Evolutionary conservation across 2,329 filamentous ascomycete genomes (phyloP), one percentile per base, ranked within the genome.

Genomic region (Bipolaris oryzae): DNA sequence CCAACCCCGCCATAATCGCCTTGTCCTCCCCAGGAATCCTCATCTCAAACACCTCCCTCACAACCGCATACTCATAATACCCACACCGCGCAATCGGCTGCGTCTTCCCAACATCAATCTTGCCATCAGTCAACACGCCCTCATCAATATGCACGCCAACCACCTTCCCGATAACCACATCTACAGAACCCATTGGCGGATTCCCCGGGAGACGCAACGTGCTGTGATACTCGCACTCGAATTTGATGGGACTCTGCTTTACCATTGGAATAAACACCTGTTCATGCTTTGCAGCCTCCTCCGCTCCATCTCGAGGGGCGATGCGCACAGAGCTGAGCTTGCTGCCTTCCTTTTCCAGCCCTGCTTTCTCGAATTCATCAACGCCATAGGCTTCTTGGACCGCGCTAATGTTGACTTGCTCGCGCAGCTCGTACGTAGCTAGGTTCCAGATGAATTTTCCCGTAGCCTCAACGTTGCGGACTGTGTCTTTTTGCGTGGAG

Each of bases 1-100:
- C 73, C 50, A 75, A 46, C 20, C 72, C 72, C 11, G 57, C 63
- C 42, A 64, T 23, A 11, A 66, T 43, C 47, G 51, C 59, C 37
- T 61, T 61, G 51, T 74, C 66, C 38, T 67, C 73, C 45, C 74
- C 79, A 3, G 81, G 81, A 56, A 82, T 79, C 3, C 76, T 71
- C 85, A 87, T 87, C 46, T 87, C 84, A 72, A 87, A 87, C 1
- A 82, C 81, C 20, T 84, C 79, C 49, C 75, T 74, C 2, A 87
- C 76, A 10, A 84, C 82, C 1, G 81, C 76, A 74, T 87, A 87
- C 68, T 87, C 78, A 64, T 82, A 84, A 68, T 87, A 87, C 15
- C 85, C 85, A 66, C 81, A 86, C 23, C 85, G 73, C 6, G 84
- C 85, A 72, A 87, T 87, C 3, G 85, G 85, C 74, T 79, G 75